These are phyloP conservation scores for Kwoniella shandongensis DNA, from an alignment of 768 basidiomycete genomes.

Conservation along the genomic window DNA sequence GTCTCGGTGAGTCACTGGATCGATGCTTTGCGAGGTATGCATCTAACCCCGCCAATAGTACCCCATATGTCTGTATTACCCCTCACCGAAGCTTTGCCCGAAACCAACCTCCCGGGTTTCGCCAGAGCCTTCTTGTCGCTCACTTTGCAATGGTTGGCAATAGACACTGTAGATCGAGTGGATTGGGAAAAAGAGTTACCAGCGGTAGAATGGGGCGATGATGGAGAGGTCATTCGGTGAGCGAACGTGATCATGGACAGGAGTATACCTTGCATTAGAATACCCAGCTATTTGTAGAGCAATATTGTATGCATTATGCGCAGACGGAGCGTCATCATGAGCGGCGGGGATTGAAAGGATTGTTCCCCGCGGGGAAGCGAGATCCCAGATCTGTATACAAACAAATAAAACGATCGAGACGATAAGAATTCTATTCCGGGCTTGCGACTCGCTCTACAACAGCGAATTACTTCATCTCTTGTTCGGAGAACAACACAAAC, in stretches of 20 bases:
- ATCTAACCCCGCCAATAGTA: constrained; percentile 13
- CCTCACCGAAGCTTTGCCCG: constrained; percentile 27
- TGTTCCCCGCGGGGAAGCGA: too few relatives aligned
- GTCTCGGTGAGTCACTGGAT: constrained; percentile 30
- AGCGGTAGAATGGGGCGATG: constrained; percentile 34
- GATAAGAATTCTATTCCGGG: too few relatives aligned
- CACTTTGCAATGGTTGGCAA: constrained; percentile 32
- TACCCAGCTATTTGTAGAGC: constrained; percentile 6
- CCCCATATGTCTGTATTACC: constrained; percentile 25
- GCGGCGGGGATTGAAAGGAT: too few relatives aligned
- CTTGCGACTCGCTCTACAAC: too few relatives aligned
- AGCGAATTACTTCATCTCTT: too few relatives aligned
- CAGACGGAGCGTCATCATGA: too few relatives aligned
- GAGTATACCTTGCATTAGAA: not conserved
- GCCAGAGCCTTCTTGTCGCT: constrained; percentile 42
- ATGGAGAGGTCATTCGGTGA: constrained; percentile 32
- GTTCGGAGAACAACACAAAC: too few relatives aligned
- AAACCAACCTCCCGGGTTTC: constrained; percentile 44
- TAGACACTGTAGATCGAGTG: constrained; percentile 12
- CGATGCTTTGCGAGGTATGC: not conserved
- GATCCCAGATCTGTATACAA: too few relatives aligned
- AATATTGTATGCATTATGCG: not conserved
- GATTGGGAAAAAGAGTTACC: constrained; percentile 40
- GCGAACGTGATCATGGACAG: not conserved
- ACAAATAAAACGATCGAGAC: too few relatives aligned